A percentile compares a stretch with the other conserved stretches of the same genome.
These are phyloP conservation scores for Rheum nobile DNA, from an alignment of 148 eudicot species.

Conservation along the genomic window DNA sequence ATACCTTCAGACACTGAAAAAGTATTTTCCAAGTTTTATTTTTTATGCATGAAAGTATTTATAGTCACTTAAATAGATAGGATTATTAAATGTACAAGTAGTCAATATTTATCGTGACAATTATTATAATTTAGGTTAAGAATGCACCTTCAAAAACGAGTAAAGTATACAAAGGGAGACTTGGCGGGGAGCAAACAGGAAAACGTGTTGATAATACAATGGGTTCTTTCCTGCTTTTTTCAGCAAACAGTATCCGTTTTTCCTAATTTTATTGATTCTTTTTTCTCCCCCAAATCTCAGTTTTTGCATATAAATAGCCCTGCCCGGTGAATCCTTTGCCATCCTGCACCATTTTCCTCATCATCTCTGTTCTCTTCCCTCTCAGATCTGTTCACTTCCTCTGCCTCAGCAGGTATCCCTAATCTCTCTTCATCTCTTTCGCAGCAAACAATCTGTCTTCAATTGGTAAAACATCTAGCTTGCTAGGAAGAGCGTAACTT, in stretches of 20 bases:
- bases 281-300: background rate
- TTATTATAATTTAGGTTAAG: background rate
- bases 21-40: too few species aligned
- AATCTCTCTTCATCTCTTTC: background rate
- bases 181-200: too few species aligned
- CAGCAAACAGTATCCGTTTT: background rate
- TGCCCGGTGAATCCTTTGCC: background rate
- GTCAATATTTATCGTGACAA: too few species aligned
- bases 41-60: too few species aligned
- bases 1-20: too few species aligned
- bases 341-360: background rate
- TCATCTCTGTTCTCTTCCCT: background rate
- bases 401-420: background rate
- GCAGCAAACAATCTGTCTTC: background rate
- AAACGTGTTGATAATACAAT: constrained; percentile 2
- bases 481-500: background rate
- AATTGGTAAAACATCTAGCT: background rate
- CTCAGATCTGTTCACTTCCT: background rate
- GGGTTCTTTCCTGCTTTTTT: background rate
- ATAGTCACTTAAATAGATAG: too few species aligned
- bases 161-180: background rate
- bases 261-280: background rate
- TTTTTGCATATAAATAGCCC: background rate
- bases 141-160: background rate
- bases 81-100: too few species aligned